phyloP scores from a whole-genome alignment of 2,329 filamentous ascomycete species.

The Fusarium luffae region DNA sequence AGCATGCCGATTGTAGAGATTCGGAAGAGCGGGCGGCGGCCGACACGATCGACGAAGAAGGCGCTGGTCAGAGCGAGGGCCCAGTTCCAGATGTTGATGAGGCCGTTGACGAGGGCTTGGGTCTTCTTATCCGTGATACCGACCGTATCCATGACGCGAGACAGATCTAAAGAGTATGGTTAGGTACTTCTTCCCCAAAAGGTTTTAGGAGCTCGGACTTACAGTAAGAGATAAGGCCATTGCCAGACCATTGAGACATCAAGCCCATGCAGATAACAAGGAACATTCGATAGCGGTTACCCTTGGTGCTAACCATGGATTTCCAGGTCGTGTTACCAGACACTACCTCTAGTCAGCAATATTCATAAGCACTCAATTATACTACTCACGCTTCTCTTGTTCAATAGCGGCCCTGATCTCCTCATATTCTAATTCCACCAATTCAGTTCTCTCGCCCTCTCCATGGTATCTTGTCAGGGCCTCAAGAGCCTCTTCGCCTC shows the following conservation, averaged over 20 bases:
- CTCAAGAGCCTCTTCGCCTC: constrained; percentile 59
- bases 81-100: constrained; percentile 48
- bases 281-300: constrained; percentile 51
- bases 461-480: constrained; percentile 68
- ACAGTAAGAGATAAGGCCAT: constrained; percentile 49
- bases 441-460: constrained; percentile 63
- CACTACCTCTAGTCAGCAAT: constrained; percentile 9
- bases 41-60: constrained; percentile 44
- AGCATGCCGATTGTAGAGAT: constrained; percentile 46
- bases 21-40: constrained; percentile 50
- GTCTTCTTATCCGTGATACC: constrained; percentile 42
- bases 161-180: constrained; percentile 8
- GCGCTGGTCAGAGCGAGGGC: constrained; percentile 43
- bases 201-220: neutral
- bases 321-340: constrained; percentile 44
- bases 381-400: constrained; percentile 53
- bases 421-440: constrained; percentile 63
- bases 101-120: constrained; percentile 45
- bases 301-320: constrained; percentile 47
- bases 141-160: constrained; percentile 31
- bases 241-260: constrained; percentile 55
- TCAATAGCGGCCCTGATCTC: constrained; percentile 54
- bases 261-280: constrained; percentile 57
- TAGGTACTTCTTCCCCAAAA: no score
- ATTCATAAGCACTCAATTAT: no score